A percentile compares a stretch with the other conserved stretches of the same genome.
Evolutionary conservation across 352 stramenopile species (phyloP).

Genomic region (Pythium aphanidermatum): DNA sequence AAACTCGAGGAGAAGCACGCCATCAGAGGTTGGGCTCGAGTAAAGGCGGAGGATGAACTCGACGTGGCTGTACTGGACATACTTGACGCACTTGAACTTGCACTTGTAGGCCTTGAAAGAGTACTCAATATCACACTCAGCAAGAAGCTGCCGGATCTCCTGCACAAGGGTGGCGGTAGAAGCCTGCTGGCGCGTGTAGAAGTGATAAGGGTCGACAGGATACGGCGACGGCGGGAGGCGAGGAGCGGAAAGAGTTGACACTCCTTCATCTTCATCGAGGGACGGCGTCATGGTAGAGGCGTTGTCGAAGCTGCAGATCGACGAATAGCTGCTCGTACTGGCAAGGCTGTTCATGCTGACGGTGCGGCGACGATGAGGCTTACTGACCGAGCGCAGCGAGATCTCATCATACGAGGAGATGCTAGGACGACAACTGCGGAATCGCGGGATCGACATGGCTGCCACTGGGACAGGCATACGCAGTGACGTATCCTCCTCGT

Average conservation of each 20-base stretch:
- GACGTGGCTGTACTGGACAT: conserved; percentile 78
- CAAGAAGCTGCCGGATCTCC: conserved; percentile 42
- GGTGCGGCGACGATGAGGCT: conserved; percentile 45
- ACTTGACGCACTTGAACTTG: conserved; percentile 86
- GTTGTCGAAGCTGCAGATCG: conserved; percentile 16
- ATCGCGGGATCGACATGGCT: conserved; percentile 32
- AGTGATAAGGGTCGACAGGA: conserved; percentile 78
- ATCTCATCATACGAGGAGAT: conserved; percentile 18
- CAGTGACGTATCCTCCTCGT: conserved; percentile 17
- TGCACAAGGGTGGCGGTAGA: conserved; percentile 29
- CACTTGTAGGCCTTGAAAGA: conserved; percentile 66
- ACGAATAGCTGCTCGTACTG: conserved; percentile 44
- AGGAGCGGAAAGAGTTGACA: conserved; percentile 32
- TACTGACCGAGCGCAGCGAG: conserved; percentile 21
- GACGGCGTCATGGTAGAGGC: no score
- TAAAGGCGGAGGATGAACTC: conserved; percentile 78
- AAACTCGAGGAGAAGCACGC: conserved; percentile 60
- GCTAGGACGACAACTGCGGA: conserved; percentile 37
- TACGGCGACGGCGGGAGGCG: conserved; percentile 56
- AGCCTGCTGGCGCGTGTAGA: conserved; percentile 38
- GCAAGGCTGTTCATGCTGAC: conserved; percentile 61
- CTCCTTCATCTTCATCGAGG: conserved; percentile 9
- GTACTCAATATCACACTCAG: conserved; percentile 58
- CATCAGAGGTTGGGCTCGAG: conserved; percentile 21
- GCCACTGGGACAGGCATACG: conserved; percentile 14